These are phyloP conservation scores for Eutypella sp. DNA, from an alignment of 2,329 filamentous ascomycete species.

Conservation along the genomic window DNA sequence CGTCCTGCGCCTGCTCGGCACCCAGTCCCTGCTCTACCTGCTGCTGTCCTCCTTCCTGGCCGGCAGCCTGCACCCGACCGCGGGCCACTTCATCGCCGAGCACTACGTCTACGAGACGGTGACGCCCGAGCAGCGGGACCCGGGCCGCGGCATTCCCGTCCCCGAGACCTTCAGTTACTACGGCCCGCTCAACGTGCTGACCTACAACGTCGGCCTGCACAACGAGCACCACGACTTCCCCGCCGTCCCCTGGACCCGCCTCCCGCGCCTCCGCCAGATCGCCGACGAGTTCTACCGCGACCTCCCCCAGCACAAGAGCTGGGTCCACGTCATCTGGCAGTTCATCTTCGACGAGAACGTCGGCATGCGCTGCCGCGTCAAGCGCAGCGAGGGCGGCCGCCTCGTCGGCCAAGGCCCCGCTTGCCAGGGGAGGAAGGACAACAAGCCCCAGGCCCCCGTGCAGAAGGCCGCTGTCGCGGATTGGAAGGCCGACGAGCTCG, in stretches of 20 bases:
- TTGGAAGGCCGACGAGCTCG: constrained; percentile 67
- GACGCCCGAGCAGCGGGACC: constrained; percentile 48
- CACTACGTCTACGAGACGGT: constrained; percentile 78
- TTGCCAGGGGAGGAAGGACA: not conserved
- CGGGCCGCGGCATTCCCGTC: constrained; percentile 59
- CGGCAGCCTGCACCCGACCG: constrained; percentile 87
- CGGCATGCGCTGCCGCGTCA: constrained; percentile 86
- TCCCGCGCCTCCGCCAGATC: constrained; percentile 71
- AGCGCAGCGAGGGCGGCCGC: constrained; percentile 73
- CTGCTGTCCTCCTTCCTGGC: constrained; percentile 89
- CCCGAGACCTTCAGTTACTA: constrained; percentile 98
- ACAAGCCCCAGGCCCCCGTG: constrained; percentile 13
- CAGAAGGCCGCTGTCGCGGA: constrained; percentile 31
- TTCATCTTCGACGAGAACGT: constrained; percentile 90
- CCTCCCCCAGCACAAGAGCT: constrained; percentile 82
- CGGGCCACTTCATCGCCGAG: constrained; percentile 97
- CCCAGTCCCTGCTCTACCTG: constrained; percentile 72
- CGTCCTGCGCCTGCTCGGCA: constrained; percentile 57
- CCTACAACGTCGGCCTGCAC: constrained; percentile 96
- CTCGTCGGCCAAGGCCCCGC: constrained; percentile 43
- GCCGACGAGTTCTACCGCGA: constrained; percentile 90
- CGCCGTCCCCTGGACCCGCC: constrained; percentile 87
- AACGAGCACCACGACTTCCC: constrained; percentile 99
- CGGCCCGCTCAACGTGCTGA: constrained; percentile 82
- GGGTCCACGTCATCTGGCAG: constrained; percentile 90